Base-by-base conservation (phyloP, 805 yeast genomes). In the Ogataea salicorniae region DNA sequence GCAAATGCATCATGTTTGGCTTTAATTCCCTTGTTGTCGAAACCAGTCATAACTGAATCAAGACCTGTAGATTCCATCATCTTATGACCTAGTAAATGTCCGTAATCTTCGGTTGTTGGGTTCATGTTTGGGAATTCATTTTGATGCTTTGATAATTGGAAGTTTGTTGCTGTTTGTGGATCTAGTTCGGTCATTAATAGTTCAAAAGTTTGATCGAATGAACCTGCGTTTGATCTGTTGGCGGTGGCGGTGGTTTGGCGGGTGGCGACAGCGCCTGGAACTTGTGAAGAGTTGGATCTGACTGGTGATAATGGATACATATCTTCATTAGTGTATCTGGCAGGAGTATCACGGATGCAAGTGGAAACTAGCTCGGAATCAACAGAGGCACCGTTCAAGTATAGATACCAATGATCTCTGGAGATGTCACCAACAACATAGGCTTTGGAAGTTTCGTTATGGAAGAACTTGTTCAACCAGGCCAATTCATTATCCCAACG, bases 401-500 rank as follows among this genome's bases (percentile, higher is more conserved):
- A 92, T 54, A 92, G 69, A 63, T 88, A 86, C 99, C 99, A 92
- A 62, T 90, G 96, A 61, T 88, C 94, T 48, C 81, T 81, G 51
- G 83, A 80, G 52, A 78, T 73, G 61, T 84, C 83, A 5, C 98
- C 98, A 45, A 91, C 89, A 43, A 87, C 73, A 61, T 88, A 87
- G 26, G 78, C 70, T 53, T 76, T 76, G 35, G 84, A 77, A 34
- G 77, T 68, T 1, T 90, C 86, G 43, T 74, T 66, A 31, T 69
- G 62, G 62, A 92, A 92, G 61, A 73, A 79, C 46, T 73, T 64
- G 69, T 87, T 81, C 61, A 92, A 77, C 59, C 78, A 80, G 17
- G 68, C 67, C 17, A 90, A 84, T 63, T 92, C 99, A 61, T 79
- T 81, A 37, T 76, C 72, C 99, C 99, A 92, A 58, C 81, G 82